Conservation (phyloP, 1,284 basidiomycete genomes). For the Cryptococcus sp. region DNA sequence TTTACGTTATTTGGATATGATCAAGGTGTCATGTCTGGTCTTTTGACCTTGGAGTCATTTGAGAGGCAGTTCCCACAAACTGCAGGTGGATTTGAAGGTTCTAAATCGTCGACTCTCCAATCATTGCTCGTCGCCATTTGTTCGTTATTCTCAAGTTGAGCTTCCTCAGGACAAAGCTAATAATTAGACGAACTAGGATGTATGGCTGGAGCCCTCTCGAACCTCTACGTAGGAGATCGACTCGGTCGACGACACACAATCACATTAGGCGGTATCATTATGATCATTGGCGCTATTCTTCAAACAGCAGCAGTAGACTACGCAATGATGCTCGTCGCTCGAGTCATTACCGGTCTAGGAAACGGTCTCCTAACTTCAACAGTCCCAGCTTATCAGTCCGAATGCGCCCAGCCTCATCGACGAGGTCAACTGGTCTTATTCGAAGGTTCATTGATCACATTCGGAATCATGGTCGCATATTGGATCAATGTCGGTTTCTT, state of each 20-base stretch:
- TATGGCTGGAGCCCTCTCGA: slow-evolving; percentile 29
- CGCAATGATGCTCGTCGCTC: slow-evolving; percentile 46
- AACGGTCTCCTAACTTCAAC: slow-evolving; percentile 49
- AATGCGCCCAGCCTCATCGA: slow-evolving; percentile 43
- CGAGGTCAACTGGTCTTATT: slow-evolving; percentile 46
- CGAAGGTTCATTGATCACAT: slow-evolving; percentile 34
- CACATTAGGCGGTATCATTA: slow-evolving; percentile 31
- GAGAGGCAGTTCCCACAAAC: slow-evolving; percentile 19
- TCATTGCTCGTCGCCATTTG: slow-evolving; percentile 39
- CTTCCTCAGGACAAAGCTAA: too few relatives aligned
- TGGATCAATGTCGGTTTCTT: slow-evolving; percentile 40
- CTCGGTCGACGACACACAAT: slow-evolving; percentile 33
- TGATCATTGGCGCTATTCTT: slow-evolving; percentile 44
- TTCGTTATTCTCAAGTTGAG: too few relatives aligned
- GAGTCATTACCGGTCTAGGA: slow-evolving; percentile 47
- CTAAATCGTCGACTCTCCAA: slow-evolving; percentile 25
- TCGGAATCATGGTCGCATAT: slow-evolving; percentile 33
- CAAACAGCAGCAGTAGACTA: slow-evolving; percentile 40
- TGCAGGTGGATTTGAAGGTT: slow-evolving; percentile 1
- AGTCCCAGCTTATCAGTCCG: slow-evolving; percentile 46
- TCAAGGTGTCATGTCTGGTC: slow-evolving; percentile 48
- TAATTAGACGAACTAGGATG: slow-evolving; percentile 32
- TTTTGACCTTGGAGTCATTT: slow-evolving; percentile 31
- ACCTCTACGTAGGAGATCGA: slow-evolving; percentile 28
- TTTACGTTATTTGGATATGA: slow-evolving; percentile 42